Conservation (phyloP, 2,329 filamentous ascomycete species). For the Chaetoscypha palmicola region DNA sequence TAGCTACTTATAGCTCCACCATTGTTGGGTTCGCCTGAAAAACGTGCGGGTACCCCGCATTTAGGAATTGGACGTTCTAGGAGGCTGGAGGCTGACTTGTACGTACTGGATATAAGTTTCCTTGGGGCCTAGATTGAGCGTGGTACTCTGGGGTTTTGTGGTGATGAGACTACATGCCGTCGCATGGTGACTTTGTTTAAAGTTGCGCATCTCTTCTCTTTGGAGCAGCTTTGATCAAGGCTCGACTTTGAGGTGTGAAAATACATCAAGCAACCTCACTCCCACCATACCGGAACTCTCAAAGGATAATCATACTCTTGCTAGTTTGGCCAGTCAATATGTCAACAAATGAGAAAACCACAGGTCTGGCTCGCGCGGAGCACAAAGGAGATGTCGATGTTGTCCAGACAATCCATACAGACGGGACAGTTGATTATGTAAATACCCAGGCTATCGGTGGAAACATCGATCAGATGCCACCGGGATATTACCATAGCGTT, state of each 20-base stretch:
- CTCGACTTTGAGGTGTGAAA: no score
- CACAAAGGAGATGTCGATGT: constrained; percentile 4
- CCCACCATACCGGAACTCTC: neutral
- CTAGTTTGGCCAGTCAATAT: neutral
- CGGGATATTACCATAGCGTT: constrained; percentile 35
- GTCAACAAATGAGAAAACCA: neutral
- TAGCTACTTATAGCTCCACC: no score
- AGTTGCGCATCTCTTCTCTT: no score
- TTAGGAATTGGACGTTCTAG: neutral
- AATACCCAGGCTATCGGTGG: constrained; percentile 38
- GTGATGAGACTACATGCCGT: no score
- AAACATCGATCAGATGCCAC: constrained; percentile 34
- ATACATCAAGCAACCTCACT: neutral
- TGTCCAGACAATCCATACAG: constrained; percentile 28
- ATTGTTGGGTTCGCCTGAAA: no score
- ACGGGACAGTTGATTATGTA: constrained; percentile 38
- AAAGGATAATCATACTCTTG: neutral
- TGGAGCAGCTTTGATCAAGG: no score
- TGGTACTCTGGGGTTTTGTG: no score
- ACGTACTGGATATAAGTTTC: neutral
- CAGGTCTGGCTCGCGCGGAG: neutral
- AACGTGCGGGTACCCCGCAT: neutral
- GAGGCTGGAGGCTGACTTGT: neutral
- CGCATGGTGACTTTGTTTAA: no score
- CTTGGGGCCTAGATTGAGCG: neutral